Conservation (phyloP, 2,329 filamentous ascomycete genomes). For the Hymenoscyphus fructigenus region DNA sequence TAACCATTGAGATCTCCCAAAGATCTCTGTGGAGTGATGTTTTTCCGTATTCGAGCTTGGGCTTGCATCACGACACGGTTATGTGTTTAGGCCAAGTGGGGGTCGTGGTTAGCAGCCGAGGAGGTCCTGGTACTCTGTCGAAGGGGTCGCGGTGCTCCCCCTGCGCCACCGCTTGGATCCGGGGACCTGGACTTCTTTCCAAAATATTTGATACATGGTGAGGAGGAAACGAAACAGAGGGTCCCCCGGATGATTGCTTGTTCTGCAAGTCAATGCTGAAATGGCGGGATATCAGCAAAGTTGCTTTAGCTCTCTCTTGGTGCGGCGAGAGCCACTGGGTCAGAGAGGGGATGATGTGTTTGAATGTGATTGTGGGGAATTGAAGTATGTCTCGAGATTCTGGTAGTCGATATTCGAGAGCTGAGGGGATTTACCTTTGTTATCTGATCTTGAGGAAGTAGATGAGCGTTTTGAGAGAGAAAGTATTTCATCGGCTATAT, state of each 20-base stretch:
- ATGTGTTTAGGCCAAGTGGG: neutral
- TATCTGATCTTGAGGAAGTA: neutral
- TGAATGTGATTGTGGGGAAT: neutral
- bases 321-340: neutral
- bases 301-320: neutral
- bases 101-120: neutral
- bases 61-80: neutral
- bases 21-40: no score
- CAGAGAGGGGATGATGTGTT: neutral
- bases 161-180: neutral
- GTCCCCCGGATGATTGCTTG: neutral
- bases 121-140: no score
- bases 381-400: neutral
- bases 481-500: neutral
- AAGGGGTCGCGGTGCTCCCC: neutral
- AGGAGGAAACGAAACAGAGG: neutral
- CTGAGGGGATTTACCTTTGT: neutral
- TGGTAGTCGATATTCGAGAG: neutral
- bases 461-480: neutral
- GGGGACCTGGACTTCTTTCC: neutral
- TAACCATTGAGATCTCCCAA: neutral
- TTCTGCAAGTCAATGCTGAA: neutral
- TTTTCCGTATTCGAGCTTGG: neutral
- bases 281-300: neutral
- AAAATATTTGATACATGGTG: neutral